Evolutionary conservation across 1,284 basidiomycete genomes (phyloP).

Genomic region (Porogramme epimiltina): DNA sequence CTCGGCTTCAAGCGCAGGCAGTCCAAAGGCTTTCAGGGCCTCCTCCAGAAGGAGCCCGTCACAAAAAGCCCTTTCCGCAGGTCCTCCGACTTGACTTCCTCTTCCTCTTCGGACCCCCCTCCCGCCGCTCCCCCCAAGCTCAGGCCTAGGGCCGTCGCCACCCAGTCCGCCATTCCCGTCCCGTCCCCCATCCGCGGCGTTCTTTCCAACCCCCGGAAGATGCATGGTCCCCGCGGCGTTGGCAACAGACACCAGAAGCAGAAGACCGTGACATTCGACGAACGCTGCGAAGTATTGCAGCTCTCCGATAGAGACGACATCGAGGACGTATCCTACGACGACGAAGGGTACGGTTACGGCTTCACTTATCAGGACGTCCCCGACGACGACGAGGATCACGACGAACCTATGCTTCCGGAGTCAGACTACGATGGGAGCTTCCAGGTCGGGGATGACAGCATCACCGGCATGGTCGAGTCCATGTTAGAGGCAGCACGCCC

Average conservation of each 20-base stretch:
- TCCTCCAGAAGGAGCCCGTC: constrained; percentile 76
- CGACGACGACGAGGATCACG: constrained; percentile 34
- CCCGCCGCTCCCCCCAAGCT: constrained; percentile 31
- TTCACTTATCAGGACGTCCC: constrained; percentile 32
- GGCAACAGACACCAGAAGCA: constrained; percentile 60
- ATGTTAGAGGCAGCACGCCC: constrained; percentile 46
- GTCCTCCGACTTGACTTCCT: constrained; percentile 3
- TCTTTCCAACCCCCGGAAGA: constrained; percentile 55
- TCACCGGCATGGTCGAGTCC: constrained; percentile 62
- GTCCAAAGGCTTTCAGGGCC: constrained; percentile 73
- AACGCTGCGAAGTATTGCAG: constrained; percentile 86
- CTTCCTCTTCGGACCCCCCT: constrained; percentile 28
- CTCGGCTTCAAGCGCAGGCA: constrained; percentile 71
- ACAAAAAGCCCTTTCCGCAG: constrained; percentile 83
- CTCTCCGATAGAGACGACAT: constrained; percentile 59
- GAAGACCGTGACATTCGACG: constrained; percentile 88
- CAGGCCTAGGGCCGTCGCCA: constrained; percentile 12
- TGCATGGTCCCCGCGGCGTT: constrained; percentile 78
- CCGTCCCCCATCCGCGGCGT: constrained; percentile 62
- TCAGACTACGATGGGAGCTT: constrained; percentile 35
- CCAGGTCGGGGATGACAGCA: constrained; percentile 50
- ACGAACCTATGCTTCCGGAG: no score
- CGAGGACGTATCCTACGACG: constrained; percentile 42
- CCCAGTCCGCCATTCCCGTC: constrained; percentile 49
- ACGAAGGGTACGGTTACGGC: constrained; percentile 26